phyloP scores from a whole-genome alignment of 2,329 filamentous ascomycete species.

The Myotisia sp. region DNA sequence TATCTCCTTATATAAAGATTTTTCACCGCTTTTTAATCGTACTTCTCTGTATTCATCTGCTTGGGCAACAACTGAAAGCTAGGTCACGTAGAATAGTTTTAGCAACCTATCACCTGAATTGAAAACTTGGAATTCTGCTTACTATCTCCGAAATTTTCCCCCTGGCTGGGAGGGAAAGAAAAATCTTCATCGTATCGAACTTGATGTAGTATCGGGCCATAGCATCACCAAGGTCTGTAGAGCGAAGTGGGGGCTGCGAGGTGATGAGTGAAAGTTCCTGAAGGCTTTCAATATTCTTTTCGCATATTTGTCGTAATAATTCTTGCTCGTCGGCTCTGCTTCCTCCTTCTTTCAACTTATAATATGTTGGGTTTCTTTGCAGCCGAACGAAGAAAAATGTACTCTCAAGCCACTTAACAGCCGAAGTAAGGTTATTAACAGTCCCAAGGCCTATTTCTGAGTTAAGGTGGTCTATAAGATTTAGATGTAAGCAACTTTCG shows the following conservation, averaged over 20 bases:
- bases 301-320: conserved; percentile 55
- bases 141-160: conserved; percentile 55
- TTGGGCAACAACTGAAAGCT: conserved; percentile 54
- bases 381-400: conserved; percentile 69
- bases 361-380: conserved; percentile 54
- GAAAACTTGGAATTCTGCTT: no score
- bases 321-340: conserved; percentile 43
- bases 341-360: conserved; percentile 46
- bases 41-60: conserved; percentile 60
- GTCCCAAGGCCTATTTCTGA: conserved; percentile 68
- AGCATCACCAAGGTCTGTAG: conserved; percentile 59
- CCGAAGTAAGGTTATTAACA: conserved; percentile 48
- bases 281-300: conserved; percentile 52
- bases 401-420: conserved; percentile 58
- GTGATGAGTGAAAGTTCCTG: conserved; percentile 46
- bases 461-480: conserved; percentile 71
- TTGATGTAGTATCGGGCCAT: conserved; percentile 75
- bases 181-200: conserved; percentile 62
- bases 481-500: conserved; percentile 65
- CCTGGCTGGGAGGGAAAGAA: conserved; percentile 48
- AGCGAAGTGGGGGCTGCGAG: conserved; percentile 36
- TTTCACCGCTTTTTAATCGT: conserved; percentile 56
- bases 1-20: conserved; percentile 53
- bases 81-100: background rate
- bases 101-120: background rate